Evolutionary conservation across 371 early-diverging fungal species (phyloP).

Genomic region (Mucor saturninus): DNA sequence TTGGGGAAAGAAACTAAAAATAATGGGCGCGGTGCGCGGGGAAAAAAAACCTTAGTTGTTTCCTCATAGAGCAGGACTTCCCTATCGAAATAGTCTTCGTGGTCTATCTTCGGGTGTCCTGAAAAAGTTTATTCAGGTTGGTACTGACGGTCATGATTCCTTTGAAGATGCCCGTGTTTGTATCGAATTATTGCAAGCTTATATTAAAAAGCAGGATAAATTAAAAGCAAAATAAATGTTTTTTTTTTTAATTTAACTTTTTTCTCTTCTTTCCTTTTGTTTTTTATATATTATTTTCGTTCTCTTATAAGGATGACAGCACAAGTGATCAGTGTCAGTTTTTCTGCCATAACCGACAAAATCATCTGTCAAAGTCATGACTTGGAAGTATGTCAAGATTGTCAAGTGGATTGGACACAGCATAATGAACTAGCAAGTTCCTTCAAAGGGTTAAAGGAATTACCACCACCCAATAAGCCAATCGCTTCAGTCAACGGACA

Average conservation of each 20-base stretch:
- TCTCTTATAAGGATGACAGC: not conserved
- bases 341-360: conserved; percentile 14
- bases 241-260: not conserved
- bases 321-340: not conserved
- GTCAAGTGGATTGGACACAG: conserved; percentile 49
- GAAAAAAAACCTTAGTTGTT: conserved; percentile 29
- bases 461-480: conserved; percentile 67
- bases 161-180: conserved; percentile 63
- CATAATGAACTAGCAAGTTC: conserved; percentile 58
- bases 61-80: conserved; percentile 52
- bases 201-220: conserved; percentile 18
- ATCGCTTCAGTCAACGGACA: conserved; percentile 58
- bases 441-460: conserved; percentile 44
- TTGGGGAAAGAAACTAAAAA: not conserved
- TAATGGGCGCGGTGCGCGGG: not conserved
- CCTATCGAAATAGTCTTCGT: conserved; percentile 47
- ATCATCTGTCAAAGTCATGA: conserved; percentile 52
- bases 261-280: not conserved
- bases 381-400: conserved; percentile 51
- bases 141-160: conserved; percentile 62
- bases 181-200: conserved; percentile 45
- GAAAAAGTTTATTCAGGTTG: conserved; percentile 56
- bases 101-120: conserved; percentile 36
- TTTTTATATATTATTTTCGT: not conserved
- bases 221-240: conserved; percentile 3